These are phyloP conservation scores for Punica granatum DNA, from an alignment of 345 rosid species.

Conservation along the genomic window DNA sequence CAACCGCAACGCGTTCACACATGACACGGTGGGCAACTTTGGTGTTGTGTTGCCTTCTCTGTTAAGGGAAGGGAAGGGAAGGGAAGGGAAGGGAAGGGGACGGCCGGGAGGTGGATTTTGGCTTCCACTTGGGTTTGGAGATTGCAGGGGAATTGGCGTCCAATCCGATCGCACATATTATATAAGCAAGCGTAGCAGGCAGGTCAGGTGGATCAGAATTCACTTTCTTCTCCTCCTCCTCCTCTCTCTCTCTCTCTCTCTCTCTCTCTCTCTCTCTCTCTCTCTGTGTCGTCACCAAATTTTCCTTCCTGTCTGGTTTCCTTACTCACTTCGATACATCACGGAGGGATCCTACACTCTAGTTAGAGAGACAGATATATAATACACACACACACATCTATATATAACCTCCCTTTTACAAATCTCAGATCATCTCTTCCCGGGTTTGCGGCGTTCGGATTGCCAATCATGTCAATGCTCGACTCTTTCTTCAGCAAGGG, in stretches of 20 bases:
- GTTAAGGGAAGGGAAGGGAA: not conserved
- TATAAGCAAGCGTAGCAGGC: not conserved
- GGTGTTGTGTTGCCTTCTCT: not conserved
- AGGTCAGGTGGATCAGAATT: too few relatives aligned
- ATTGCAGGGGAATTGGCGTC: not conserved
- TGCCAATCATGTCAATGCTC: constrained; percentile 65
- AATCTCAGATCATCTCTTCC: not conserved
- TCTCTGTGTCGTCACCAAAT: not conserved
- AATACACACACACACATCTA: too few relatives aligned
- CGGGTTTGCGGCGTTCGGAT: not conserved
- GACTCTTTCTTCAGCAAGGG: constrained; percentile 90
- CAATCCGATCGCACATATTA: too few relatives aligned
- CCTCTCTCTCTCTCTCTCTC: not conserved
- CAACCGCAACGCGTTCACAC: too few relatives aligned
- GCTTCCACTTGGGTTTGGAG: not conserved
- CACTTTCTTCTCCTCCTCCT: not conserved
- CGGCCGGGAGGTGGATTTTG: too few relatives aligned
- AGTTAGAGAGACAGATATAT: too few relatives aligned
- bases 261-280: too few relatives aligned
- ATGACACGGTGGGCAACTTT: too few relatives aligned
- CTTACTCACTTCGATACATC: not conserved
- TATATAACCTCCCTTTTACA: too few relatives aligned
- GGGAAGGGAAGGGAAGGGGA: too few relatives aligned
- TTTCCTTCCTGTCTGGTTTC: not conserved
- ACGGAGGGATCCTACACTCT: not conserved